Conservation (phyloP, 1,284 basidiomycete species). For the Sutorius eximius region DNA sequence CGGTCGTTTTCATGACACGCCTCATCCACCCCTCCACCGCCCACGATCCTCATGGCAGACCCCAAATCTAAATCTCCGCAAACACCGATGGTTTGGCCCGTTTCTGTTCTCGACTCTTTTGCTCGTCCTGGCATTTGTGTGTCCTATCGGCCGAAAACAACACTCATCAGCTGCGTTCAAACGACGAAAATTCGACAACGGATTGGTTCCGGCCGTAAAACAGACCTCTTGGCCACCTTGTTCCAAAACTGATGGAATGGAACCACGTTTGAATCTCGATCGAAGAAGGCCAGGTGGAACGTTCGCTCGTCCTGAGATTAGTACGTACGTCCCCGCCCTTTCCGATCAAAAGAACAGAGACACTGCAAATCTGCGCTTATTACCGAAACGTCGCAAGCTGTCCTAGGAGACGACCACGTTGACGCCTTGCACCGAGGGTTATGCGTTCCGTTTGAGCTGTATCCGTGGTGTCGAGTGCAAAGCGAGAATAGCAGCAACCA, state of each 20-base stretch:
- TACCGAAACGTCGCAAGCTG: constrained; percentile 7
- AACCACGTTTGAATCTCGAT: constrained; percentile 3
- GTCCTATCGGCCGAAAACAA: constrained; percentile 5
- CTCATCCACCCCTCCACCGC: constrained; percentile 19
- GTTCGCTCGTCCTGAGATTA: constrained; percentile 2
- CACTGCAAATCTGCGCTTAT: constrained; percentile 11
- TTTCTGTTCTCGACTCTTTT: constrained; percentile 1
- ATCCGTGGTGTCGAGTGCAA: neutral
- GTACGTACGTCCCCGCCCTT: constrained; percentile 1
- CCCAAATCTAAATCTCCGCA: constrained; percentile 26
- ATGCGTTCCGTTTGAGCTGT: constrained; percentile 1
- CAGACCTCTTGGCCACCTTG: neutral
- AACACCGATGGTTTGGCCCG: constrained; percentile 4
- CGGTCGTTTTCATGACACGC: constrained; percentile 23
- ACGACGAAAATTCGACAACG: neutral
- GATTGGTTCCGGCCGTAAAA: neutral
- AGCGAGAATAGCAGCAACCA: neutral
- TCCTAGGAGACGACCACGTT: constrained; percentile 13
- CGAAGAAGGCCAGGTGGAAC: neutral
- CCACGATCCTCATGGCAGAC: constrained; percentile 27
- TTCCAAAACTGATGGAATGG: neutral
- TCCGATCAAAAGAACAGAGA: constrained; percentile 12
- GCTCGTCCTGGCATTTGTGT: constrained; percentile 8
- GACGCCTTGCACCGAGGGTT: constrained; percentile 9
- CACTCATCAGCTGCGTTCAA: constrained; percentile 9